Evolutionary conservation across 1,284 basidiomycete species (phyloP), one percentile per base, ranked within the genome.

Genomic region (Phenoliferia sp.): DNA sequence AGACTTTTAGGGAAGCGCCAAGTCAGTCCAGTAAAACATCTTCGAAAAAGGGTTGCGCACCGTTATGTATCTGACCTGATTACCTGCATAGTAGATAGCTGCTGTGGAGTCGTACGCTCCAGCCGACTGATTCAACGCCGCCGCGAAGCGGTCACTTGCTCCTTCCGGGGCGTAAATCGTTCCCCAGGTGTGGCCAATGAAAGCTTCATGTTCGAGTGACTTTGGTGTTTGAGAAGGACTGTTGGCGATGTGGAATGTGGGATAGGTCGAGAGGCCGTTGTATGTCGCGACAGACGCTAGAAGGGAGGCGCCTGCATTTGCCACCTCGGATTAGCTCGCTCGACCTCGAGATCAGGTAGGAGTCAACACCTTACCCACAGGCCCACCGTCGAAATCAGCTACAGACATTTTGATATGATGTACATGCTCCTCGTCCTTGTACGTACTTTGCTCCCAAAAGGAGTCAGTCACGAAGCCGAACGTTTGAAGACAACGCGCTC

Each of bases 351-450:
- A 34, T 28, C 6, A 33, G 2, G 7, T 9, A 9, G 22, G 48
- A 15, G 48, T 4, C 33, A 39, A 34, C n/a, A 29, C 22, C 48
- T 28, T 9, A 62, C 63, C 67, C n/a, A 69, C 64, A 0, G 56
- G 31, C 0, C 59, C 61, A 15, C 68, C 65, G 26, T 69, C 68
- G 48, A 69, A 69, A 48, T 69, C 68, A n/a, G 55, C 64, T 12
- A 69, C 56, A 16, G 54, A 35, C 12, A 66, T 33, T 2, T 35
- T 12, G 17, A 69, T 50, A 2, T 48, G 63, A 39, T 66, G 59
- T 4, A 62, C 36, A 17, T 59, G 36, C 3, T 56, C 19, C 2
- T 7, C 15, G n/a, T n/a, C n/a, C n/a, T n/a, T n/a, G n/a, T n/a
- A n/a, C n/a, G n/a, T n/a, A n/a, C n/a, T n/a, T n/a, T n/a, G n/a